Evolutionary conservation across 75 land plant genomes (phyloP), one percentile per base, ranked within the genome.

Genomic region (Cunninghamia lanceolata): DNA sequence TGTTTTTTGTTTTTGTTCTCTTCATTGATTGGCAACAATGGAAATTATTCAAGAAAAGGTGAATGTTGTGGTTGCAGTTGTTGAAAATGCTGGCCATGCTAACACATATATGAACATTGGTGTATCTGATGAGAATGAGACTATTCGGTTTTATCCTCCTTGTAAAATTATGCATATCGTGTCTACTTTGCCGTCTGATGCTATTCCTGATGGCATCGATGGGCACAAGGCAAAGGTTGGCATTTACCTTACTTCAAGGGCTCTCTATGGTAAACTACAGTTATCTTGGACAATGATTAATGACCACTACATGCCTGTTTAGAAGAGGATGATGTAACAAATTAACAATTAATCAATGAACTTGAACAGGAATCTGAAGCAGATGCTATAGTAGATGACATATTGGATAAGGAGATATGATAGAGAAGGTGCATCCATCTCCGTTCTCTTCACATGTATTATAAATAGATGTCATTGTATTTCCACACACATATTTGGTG

Each of bases 231-330:
- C 70, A 3, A 89, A 63, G 25, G 90, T 96, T 52, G 96, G 94
- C n/a, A 91, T 97, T 4, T 97, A 93, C 79, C 89, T 89, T 79
- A 96, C 98, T 19, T 93, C 91, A 13, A 89, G 99, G 73, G 54
- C 90, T 36, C 81, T 97, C 82, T 97, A 97, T 88, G 94, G 95
- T 82, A 96, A 95, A 84, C 89, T 97, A 25, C 88, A 95, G 16
- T 89, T 96, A 28, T 92, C 98, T 3, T 88, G 87, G 84, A 95
- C 95, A 13, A 97, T 97, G 99, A 91, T 97, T 25, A 92, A 95
- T 85, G 99, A 97, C 90, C 99, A 97, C 85, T 96, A 89, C 81
- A 97, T 97, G 99, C 96, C 98, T 0, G 90, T 90, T 86, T 97
- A 97, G 86, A 96, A 93, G 87, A 94, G 88, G 82, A 92, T 89